Evolutionary conservation across 768 basidiomycete species (phyloP).

Genomic region (Gyrodon lividus): DNA sequence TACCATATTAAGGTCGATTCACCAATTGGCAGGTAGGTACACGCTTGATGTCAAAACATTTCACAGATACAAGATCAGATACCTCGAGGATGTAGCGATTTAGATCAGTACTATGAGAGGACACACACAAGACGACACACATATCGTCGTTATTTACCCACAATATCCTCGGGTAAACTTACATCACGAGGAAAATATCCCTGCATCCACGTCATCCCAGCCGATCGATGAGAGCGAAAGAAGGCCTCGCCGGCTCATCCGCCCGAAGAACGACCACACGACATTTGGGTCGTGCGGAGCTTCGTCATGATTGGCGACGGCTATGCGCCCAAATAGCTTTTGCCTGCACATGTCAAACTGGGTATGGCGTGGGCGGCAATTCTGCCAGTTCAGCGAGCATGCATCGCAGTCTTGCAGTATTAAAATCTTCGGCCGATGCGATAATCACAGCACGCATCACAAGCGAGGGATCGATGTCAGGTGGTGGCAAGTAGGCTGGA

Average conservation of each 20-base stretch:
- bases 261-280: conserved; percentile 11
- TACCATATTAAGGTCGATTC: conserved; percentile 1
- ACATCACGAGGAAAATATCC: conserved; percentile 17
- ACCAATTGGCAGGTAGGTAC: background rate
- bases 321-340: background rate
- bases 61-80: conserved; percentile 22
- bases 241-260: conserved; percentile 15
- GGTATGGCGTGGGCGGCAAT: conserved; percentile 20
- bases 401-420: conserved; percentile 27
- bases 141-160: conserved; percentile 15
- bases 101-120: conserved; percentile 16
- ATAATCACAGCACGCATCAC: conserved; percentile 57
- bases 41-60: background rate
- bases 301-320: background rate
- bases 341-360: conserved; percentile 11
- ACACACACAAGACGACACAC: background rate
- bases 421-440: conserved; percentile 46
- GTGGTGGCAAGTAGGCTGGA: conserved; percentile 40
- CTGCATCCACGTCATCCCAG: conserved; percentile 19
- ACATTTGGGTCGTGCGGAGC: background rate
- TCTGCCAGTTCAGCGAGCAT: conserved; percentile 22
- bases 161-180: conserved; percentile 29
- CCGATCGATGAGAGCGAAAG: conserved; percentile 17
- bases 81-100: conserved; percentile 15
- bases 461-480: conserved; percentile 42